These are phyloP conservation scores for Houttuynia cordata DNA, from an alignment of 164 flowering plant species.

Conservation along the genomic window DNA sequence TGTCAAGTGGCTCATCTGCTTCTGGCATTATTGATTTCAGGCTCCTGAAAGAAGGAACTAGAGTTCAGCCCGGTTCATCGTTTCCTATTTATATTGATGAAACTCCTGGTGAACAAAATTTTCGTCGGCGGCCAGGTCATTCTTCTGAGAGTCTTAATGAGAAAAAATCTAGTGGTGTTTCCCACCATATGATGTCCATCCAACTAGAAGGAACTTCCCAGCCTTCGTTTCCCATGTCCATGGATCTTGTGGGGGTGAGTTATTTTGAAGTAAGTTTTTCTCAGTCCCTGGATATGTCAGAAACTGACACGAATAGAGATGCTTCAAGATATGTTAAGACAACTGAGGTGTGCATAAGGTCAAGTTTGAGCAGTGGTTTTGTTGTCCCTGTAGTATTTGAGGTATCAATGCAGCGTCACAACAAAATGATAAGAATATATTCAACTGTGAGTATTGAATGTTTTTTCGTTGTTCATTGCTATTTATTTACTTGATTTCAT, in stretches of 20 bases:
- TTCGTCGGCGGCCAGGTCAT: conserved; percentile 28
- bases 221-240: conserved; percentile 69
- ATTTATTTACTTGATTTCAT: neutral
- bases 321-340: conserved; percentile 12
- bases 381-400: conserved; percentile 88
- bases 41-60: conserved; percentile 18
- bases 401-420: conserved; percentile 69
- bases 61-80: conserved; percentile 57
- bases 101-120: conserved; percentile 41
- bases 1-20: conserved; percentile 24
- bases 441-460: conserved; percentile 55
- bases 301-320: conserved; percentile 11
- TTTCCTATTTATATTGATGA: conserved; percentile 60
- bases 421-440: conserved; percentile 70
- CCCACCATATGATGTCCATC: conserved; percentile 58
- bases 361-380: conserved; percentile 26
- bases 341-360: conserved; percentile 17
- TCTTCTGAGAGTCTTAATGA: conserved; percentile 61
- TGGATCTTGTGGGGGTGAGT: conserved; percentile 90
- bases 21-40: conserved; percentile 24
- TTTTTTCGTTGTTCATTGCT: neutral
- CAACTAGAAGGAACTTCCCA: conserved; percentile 75
- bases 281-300: conserved; percentile 24
- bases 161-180: conserved; percentile 37
- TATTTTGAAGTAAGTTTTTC: conserved; percentile 84